A percentile compares a stretch with the other conserved stretches of the same genome.
phyloP scores from a whole-genome alignment of 2,329 filamentous ascomycete species.

The Albifimbria verrucaria region DNA sequence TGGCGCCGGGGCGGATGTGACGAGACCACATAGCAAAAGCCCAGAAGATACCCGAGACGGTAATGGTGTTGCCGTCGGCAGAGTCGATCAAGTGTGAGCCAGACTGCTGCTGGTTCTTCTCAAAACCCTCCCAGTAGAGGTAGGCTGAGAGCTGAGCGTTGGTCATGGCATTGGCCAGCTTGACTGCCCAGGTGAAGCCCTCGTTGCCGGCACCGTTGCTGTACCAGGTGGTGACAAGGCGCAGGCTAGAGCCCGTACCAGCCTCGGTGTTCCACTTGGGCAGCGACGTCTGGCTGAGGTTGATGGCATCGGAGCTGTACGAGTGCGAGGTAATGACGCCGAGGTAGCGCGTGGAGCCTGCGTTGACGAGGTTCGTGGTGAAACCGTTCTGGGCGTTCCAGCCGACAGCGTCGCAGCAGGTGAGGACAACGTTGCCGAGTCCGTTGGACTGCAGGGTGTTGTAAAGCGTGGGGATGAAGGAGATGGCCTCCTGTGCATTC shows the following conservation, averaged over 20 bases:
- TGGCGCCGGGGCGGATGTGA: constrained; percentile 33
- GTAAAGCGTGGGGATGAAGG: constrained; percentile 48
- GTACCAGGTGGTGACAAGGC: constrained; percentile 40
- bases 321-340: constrained; percentile 36
- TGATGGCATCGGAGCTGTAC: constrained; percentile 35
- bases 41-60: constrained; percentile 24
- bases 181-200: constrained; percentile 54
- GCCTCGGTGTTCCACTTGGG: constrained; percentile 50
- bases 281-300: constrained; percentile 35
- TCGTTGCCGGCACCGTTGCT: constrained; percentile 42
- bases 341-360: constrained; percentile 26
- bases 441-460: constrained; percentile 20
- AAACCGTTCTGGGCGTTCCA: constrained; percentile 34
- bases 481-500: constrained; percentile 35
- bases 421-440: constrained; percentile 20
- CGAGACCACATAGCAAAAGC: constrained; percentile 38
- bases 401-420: constrained; percentile 36
- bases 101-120: constrained; percentile 24
- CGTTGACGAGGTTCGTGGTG: constrained; percentile 31
- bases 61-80: constrained; percentile 14
- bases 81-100: constrained; percentile 23
- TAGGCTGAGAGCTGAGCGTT: constrained; percentile 48
- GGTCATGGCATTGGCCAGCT: constrained; percentile 46
- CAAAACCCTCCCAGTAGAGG: constrained; percentile 51
- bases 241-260: not conserved